Evolutionary conservation across 169 alveolate genomes (phyloP).

Genomic region (Plasmodium falciparum): DNA sequence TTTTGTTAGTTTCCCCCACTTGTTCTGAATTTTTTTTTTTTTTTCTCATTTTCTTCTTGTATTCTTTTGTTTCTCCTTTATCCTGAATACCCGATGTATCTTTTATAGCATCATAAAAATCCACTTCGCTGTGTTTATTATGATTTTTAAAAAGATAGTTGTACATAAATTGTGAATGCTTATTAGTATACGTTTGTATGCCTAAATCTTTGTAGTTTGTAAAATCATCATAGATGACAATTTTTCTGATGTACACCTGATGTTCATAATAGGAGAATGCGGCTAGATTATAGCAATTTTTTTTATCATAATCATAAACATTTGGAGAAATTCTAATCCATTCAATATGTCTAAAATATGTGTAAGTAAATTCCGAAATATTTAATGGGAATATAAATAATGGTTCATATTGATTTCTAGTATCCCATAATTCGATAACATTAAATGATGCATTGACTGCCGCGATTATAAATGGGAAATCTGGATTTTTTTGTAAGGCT

Average conservation of each 20-base stretch:
- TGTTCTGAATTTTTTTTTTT: neutral
- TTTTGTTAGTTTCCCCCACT: too few species aligned
- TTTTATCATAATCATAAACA: neutral
- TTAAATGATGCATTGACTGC: slow-evolving; percentile 77
- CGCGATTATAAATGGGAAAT: slow-evolving; percentile 78
- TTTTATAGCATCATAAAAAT: neutral
- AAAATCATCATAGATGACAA: slow-evolving; percentile 45
- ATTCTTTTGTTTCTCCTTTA: neutral
- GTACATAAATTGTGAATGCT: neutral
- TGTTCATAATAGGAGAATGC: slow-evolving; percentile 63
- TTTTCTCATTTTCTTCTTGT: neutral
- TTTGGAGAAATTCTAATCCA: slow-evolving; percentile 73
- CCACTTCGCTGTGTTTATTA: neutral
- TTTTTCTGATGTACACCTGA: slow-evolving; percentile 31
- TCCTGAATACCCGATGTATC: neutral
- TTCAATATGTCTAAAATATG: slow-evolving; percentile 80
- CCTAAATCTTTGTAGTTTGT: slow-evolving; percentile 68
- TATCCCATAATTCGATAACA: slow-evolving; percentile 83
- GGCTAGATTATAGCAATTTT: slow-evolving; percentile 13
- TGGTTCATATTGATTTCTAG: slow-evolving; percentile 81
- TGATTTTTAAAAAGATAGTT: neutral
- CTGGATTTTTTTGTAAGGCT: slow-evolving; percentile 81
- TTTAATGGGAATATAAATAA: slow-evolving; percentile 83
- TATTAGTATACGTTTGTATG: slow-evolving; percentile 35
- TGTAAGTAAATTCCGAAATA: slow-evolving; percentile 76